phyloP scores from a whole-genome alignment of 1,139 yeast species.

The Magnusiomyces paraingens region DNA sequence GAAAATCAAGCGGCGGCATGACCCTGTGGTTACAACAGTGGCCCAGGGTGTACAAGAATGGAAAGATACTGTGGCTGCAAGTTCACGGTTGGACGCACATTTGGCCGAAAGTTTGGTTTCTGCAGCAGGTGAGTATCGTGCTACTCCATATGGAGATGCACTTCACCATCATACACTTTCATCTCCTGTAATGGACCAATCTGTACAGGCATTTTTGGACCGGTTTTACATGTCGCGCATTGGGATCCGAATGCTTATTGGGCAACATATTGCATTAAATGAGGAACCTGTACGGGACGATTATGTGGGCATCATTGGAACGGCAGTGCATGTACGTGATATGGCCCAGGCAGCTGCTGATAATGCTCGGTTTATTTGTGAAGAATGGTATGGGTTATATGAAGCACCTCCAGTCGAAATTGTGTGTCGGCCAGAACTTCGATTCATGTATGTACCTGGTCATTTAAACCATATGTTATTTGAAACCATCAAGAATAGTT shows the following conservation, averaged over 20 bases:
- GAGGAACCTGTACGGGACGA: conserved; percentile 50
- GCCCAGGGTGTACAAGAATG: conserved; percentile 92
- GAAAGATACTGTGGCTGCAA: conserved; percentile 39
- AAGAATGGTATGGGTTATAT: conserved; percentile 75
- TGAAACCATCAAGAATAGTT: conserved; percentile 76
- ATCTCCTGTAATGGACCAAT: conserved; percentile 36
- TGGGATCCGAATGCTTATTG: conserved; percentile 84
- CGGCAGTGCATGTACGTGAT: conserved; percentile 71
- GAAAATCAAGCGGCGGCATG: conserved; percentile 75
- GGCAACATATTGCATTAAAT: conserved; percentile 77
- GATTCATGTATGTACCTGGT: conserved; percentile 85
- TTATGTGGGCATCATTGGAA: conserved; percentile 81
- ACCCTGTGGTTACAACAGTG: conserved; percentile 88
- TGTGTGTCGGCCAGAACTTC: conserved; percentile 62
- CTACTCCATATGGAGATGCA: no score
- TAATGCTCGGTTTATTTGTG: conserved; percentile 80
- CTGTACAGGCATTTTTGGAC: conserved; percentile 73
- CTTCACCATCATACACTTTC: no score
- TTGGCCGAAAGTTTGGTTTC: no score
- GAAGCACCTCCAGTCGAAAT: conserved; percentile 78
- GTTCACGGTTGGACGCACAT: conserved; percentile 19
- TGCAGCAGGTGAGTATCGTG: no score
- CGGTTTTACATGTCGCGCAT: conserved; percentile 81
- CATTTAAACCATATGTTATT: conserved; percentile 84
- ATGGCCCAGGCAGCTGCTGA: conserved; percentile 81